phyloP scores from a whole-genome alignment of 495 filamentous ascomycete species.

The Amniculicola lignicola region DNA sequence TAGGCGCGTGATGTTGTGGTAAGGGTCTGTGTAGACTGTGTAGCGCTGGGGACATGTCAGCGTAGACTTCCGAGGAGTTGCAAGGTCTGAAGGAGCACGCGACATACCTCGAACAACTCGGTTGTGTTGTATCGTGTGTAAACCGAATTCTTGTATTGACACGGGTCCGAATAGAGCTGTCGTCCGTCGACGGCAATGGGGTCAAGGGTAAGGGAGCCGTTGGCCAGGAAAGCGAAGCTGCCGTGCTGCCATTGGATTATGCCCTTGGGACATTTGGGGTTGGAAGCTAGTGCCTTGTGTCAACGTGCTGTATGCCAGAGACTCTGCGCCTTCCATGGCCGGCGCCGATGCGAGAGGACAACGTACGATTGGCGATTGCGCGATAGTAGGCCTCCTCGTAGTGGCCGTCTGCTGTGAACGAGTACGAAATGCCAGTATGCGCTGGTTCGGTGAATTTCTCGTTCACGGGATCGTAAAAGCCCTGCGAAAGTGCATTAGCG shows the following conservation, averaged over 20 bases:
- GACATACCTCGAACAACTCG: conserved; percentile 60
- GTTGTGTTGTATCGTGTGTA: conserved; percentile 70
- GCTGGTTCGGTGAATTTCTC: conserved; percentile 67
- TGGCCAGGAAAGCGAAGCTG: conserved; percentile 51
- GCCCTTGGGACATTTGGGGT: conserved; percentile 63
- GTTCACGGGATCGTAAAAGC: conserved; percentile 69
- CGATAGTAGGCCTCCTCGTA: conserved; percentile 75
- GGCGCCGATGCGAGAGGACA: neutral
- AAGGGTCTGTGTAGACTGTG: conserved; percentile 58
- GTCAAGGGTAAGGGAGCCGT: conserved; percentile 58
- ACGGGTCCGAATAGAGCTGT: conserved; percentile 68
- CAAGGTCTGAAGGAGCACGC: neutral
- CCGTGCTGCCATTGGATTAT: conserved; percentile 82
- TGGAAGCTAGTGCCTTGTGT: conserved; percentile 47
- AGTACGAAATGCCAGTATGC: conserved; percentile 76
- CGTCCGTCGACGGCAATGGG: conserved; percentile 70
- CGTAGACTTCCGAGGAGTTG: neutral
- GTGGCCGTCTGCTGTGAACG: conserved; percentile 68
- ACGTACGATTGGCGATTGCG: conserved; percentile 70
- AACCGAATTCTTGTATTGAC: conserved; percentile 48
- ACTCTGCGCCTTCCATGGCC: neutral
- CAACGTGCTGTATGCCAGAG: neutral
- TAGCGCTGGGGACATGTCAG: conserved; percentile 53
- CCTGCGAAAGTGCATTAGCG: too few relatives aligned
- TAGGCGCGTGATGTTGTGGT: conserved; percentile 61